Percentiles rank a stretch among this genome's conserved stretches.
Evolutionary conservation across 2,329 filamentous ascomycete species (phyloP).

Genomic region (Capronia epimyces): DNA sequence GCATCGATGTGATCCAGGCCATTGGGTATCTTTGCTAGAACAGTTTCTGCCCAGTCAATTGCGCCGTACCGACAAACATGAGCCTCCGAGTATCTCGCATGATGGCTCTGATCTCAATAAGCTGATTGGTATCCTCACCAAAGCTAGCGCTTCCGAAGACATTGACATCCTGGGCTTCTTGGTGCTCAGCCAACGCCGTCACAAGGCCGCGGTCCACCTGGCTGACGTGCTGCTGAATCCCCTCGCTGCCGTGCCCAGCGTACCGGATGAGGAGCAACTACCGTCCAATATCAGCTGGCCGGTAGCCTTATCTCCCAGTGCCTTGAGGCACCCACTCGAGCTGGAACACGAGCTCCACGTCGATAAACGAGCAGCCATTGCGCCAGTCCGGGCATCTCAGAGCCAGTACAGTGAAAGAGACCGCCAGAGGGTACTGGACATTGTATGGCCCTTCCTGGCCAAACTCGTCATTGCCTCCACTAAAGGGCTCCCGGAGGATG

Average conservation of each 20-base stretch:
- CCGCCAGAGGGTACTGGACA: conserved; percentile 10
- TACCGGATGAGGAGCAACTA: conserved; percentile 20
- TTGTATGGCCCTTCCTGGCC: conserved; percentile 18
- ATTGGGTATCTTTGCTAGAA: conserved; percentile 37
- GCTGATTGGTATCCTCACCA: conserved; percentile 33
- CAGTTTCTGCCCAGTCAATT: conserved; percentile 33
- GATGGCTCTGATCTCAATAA: conserved; percentile 28
- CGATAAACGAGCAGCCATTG: background rate
- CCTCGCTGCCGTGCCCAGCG: conserved; percentile 28
- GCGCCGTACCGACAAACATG: conserved; percentile 17
- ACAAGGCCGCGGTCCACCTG: conserved; percentile 39
- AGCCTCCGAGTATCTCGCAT: conserved; percentile 5
- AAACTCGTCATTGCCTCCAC: conserved; percentile 40
- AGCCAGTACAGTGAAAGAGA: background rate
- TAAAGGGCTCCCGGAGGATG: conserved; percentile 34
- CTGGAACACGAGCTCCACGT: conserved; percentile 10
- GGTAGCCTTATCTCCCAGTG: conserved; percentile 22
- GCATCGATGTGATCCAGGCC: conserved; percentile 29
- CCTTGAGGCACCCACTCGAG: conserved; percentile 33
- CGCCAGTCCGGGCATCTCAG: background rate
- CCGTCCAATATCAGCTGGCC: conserved; percentile 34
- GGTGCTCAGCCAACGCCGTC: conserved; percentile 38
- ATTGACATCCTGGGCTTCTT: conserved; percentile 39
- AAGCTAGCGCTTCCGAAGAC: conserved; percentile 30
- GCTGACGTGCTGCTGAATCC: conserved; percentile 37